Percentiles rank a stretch among this genome's conserved stretches.
Conservation (phyloP, 2,329 filamentous ascomycete species). For the Tolypocladium tundrense region DNA sequence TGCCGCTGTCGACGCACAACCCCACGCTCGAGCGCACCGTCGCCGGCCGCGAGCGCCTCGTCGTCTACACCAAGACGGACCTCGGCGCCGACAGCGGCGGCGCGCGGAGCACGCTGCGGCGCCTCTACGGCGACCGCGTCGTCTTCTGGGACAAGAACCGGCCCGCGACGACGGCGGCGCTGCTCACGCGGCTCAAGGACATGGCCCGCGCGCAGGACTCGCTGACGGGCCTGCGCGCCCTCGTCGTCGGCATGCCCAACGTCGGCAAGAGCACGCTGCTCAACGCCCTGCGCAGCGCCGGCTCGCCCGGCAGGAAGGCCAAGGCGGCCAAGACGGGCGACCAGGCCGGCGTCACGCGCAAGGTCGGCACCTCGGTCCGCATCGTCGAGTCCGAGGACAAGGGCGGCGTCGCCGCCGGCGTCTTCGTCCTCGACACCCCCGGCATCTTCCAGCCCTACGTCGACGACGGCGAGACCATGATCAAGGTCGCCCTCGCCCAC, state of each 20-base stretch:
- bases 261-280: conserved; percentile 93
- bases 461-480: conserved; percentile 73
- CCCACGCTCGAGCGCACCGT: conserved; percentile 76
- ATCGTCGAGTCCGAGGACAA: conserved; percentile 41
- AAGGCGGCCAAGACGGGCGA: conserved; percentile 77
- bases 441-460: conserved; percentile 95
- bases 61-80: conserved; percentile 89
- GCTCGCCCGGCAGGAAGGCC: conserved; percentile 33
- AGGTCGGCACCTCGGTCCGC: conserved; percentile 73
- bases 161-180: conserved; percentile 19
- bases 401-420: conserved; percentile 42
- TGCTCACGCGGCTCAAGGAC: conserved; percentile 28
- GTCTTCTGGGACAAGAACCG: conserved; percentile 35
- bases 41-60: conserved; percentile 59
- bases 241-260: conserved; percentile 97
- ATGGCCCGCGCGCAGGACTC: conserved; percentile 30
- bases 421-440: conserved; percentile 85
- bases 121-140: conserved; percentile 21
- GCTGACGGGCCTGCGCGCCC: conserved; percentile 71
- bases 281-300: conserved; percentile 66
- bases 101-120: conserved; percentile 17
- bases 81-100: conserved; percentile 39
- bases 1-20: conserved; percentile 83
- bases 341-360: conserved; percentile 83
- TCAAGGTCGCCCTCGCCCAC: conserved; percentile 86